Base-by-base conservation (phyloP, 352 stramenopile genomes). In the Bremia lactucae region DNA sequence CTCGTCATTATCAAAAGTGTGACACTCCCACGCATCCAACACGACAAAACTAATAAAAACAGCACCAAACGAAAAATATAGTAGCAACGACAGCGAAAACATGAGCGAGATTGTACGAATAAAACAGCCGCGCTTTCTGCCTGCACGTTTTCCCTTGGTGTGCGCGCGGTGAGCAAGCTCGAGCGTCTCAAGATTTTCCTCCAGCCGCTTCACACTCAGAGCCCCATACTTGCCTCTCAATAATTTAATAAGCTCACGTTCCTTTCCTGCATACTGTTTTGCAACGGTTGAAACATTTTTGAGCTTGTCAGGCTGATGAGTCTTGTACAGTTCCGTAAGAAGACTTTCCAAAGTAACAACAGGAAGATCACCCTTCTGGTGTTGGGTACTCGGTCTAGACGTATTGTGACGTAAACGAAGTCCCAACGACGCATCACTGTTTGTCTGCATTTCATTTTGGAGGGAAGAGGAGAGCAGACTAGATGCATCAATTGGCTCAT, bases 191-290 rank as follows among this genome's bases (percentile, higher is more conserved):
- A 87, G 31, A 24, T 79, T 82, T 24, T 77, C 61, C 46, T 87
- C 77, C 6, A 90, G 38, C 0, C 38, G 65, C 55, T 87, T 86
- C 18, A 90, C 70, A 40, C 72, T 86, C 34, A 86, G 38, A 4
- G 72, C 70, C 1, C 77, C 78, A 37, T 90, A 90, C 47, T 85
- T 87, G 2, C 48, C 52, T 49, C 76, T 81, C 22, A 90, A 43
- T 20, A 81, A 49, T 0, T 44, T 35, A 23, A 87, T 50, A 20
- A 90, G 55, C 24, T 83, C 70, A 6, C 68, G 68, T 36, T 90
- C 78, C 33, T 77, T 83, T 10, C 78, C 78, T 0, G 58, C 46
- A 20, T 75, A 90, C 38, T 83, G 34, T 6, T 65, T 67, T 8
- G 71, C 73, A 13, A 90, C 60, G 6, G 62, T 46, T 8, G 51